phyloP scores from a whole-genome alignment of 2,329 filamentous ascomycete species.

The Diatrype stigma region DNA sequence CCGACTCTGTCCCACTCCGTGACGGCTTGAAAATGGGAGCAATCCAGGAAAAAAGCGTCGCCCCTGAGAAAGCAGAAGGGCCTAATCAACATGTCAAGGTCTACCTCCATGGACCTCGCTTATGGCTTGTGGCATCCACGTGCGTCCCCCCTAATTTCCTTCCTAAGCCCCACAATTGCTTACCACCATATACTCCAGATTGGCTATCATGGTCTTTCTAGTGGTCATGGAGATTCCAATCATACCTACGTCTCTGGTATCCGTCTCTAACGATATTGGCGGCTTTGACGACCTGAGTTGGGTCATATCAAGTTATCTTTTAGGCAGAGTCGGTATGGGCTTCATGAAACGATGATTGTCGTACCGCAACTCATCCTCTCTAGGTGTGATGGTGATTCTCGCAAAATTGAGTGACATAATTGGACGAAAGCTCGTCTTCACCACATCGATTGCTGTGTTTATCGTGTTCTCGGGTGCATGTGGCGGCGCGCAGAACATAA shows the following conservation, averaged over 20 bases:
- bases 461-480: not conserved
- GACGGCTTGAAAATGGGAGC: not conserved
- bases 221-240: constrained; percentile 6
- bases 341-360: not conserved
- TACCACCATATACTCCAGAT: not conserved
- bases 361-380: not conserved
- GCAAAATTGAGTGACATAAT: not conserved
- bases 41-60: not conserved
- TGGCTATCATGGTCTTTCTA: constrained; percentile 2
- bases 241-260: constrained; percentile 5
- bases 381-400: not conserved
- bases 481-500: constrained; percentile 3
- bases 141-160: not conserved
- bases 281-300: constrained; percentile 6
- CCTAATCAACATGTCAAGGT: not conserved
- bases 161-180: not conserved
- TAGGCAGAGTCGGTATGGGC: constrained; percentile 13
- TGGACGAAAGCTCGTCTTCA: not conserved
- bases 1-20: not conserved
- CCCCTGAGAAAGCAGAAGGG: not conserved
- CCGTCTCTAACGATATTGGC: constrained; percentile 9
- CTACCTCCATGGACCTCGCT: not conserved
- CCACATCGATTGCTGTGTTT: not conserved
- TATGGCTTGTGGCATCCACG: not conserved
- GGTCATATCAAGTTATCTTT: constrained; percentile 11